A percentile compares a stretch with the other conserved stretches of the same genome.
phyloP scores from a whole-genome alignment of 257 asterid species.

The Paulownia fortunei region DNA sequence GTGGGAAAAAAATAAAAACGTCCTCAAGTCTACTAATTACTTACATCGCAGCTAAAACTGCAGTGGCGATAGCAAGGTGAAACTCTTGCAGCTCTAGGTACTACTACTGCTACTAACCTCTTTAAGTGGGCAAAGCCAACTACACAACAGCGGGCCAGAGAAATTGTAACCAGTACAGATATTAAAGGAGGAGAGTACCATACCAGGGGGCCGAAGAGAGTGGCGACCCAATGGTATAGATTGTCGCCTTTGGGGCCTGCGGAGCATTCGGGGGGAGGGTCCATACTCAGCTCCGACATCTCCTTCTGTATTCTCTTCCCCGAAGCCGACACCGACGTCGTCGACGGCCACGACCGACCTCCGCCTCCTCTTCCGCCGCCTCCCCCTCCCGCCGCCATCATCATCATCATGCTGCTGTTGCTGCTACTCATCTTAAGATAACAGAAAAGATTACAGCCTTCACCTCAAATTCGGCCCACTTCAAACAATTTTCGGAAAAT shows the following conservation, averaged over 20 bases:
- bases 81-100: neutral
- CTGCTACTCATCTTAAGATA: constrained; percentile 30
- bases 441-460: neutral
- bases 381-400: constrained; percentile 47
- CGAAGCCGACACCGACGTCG: constrained; percentile 85
- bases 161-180: neutral
- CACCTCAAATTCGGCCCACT: neutral
- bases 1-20: neutral
- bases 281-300: constrained; percentile 76
- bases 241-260: constrained; percentile 99
- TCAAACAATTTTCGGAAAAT: neutral
- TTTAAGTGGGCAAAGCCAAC: neutral
- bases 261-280: constrained; percentile 88
- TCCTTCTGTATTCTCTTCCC: constrained; percentile 92
- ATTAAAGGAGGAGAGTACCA: constrained; percentile 19
- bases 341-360: constrained; percentile 87
- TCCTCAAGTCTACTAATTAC: neutral
- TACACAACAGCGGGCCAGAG: too few relatives aligned
- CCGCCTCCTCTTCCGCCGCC: constrained; percentile 50
- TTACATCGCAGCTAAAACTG: neutral
- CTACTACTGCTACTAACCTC: neutral
- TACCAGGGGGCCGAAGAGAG: constrained; percentile 91
- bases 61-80: neutral
- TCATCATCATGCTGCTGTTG: constrained; percentile 43
- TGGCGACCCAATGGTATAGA: constrained; percentile 98